Base-by-base conservation (phyloP, 2,329 filamentous ascomycete species). In the Aspergillus fischeri region DNA sequence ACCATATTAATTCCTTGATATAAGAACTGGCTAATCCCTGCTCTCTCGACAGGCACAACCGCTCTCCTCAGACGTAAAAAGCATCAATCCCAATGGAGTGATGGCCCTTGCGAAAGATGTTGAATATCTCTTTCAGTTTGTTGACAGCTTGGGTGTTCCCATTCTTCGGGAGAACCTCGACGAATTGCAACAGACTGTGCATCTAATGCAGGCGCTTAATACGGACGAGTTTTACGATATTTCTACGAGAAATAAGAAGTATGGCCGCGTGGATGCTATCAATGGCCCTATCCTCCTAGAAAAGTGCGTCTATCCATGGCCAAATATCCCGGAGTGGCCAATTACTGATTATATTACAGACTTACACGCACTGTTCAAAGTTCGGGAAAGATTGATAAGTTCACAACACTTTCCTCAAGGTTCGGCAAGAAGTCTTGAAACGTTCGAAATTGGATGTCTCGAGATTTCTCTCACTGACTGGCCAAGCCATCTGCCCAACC, bases 181-280 rank as follows among this genome's bases (percentile, higher is more conserved):
- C 67, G 94, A 97, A 76, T 80, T 99, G 38, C 88, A 93, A 65
- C 94, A 99, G 78, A 97, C 94, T 1, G 88, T 96, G 49, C 86
- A 89, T 58, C 81, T 99, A 27, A 89, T 99, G 83, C 86, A 90
- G 69, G 77, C 83, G 11, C 91, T 96, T 44, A 96, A 96, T 66
- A 86, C 91, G n/a, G 92, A 97, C 63, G 93, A 97, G 73, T 99
- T 96, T 74, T 99, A 94, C 72, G 94, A 99, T 70, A 88, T 94
- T 51, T 89, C 88, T 4, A 90, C 88, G 14, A 81, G 92, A 53
- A 96, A 97, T 76, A 92, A 90, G 77, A 95, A 96, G 72, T 99
- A 96, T 71, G 90, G 92, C 17, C 87, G 91, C 54, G 95, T 99
- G 35, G 91, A 97, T 75, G 89, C 91, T 53, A 81, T 95, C 72